Base-by-base conservation (phyloP, 1,284 basidiomycete genomes). In the Microbotryum saponariae region DNA sequence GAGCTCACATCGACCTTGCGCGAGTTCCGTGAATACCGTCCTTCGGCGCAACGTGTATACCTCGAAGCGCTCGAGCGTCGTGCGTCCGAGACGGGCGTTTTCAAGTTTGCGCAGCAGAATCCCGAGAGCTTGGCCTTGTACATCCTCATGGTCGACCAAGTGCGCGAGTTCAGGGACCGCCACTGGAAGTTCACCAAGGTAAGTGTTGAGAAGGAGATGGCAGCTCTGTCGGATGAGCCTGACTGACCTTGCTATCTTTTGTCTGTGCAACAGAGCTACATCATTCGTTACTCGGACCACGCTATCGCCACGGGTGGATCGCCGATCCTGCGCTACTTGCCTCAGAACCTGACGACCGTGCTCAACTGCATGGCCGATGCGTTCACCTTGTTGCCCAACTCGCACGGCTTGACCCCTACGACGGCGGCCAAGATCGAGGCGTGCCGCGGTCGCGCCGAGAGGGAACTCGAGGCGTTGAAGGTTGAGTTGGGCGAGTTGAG, bases 11-110 rank as follows among this genome's bases (percentile, higher is more conserved):
- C 62, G 49, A 70, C 64, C n/a, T 58, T 74, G 31, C 68, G 73
- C 29, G 73, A 74, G 29, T 74, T 74, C 67, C 55, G 73, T 1
- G 55, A 57, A 42, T 74, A 74, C 65, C 65, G 73, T 3, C 73
- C 73, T 12, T 60, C 62, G 29, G 71, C 58, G 16, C 61, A 68
- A 47, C 56, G 71, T 9, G 68, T 70, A 44, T 74, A 72, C 60
- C 44, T 74, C 31, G 51, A 64, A 21, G 63, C 63, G 42, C 65
- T 74, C 29, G 73, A 74, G 54, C 61, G 61, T 4, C 54, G 73
- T 2, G 69, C 73, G 9, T 62, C 63, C 1, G 53, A 66, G 6
- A 65, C 65, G 5, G 64, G 63, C 3, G 60, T 73, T 3, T 53
- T 67, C 0, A 37, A 45, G 4, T 72, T 73, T 54, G 69, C 70